These are phyloP conservation scores for Barnettozyma siamensis DNA, from an alignment of 805 yeast species.

Conservation along the genomic window DNA sequence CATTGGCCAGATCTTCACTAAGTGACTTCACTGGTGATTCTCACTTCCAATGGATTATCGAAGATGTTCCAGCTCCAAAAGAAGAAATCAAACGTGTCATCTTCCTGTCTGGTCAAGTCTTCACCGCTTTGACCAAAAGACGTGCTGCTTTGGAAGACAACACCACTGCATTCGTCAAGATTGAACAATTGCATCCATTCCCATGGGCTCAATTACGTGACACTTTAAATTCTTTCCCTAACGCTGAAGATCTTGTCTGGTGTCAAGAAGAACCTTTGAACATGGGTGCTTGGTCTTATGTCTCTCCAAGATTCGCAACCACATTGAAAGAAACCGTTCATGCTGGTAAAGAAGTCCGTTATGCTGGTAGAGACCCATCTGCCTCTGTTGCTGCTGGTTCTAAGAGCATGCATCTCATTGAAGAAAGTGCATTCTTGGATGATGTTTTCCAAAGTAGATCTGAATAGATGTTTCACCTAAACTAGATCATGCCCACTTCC, in stretches of 20 bases:
- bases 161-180: constrained; percentile 79
- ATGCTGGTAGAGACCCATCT: constrained; percentile 96
- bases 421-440: constrained; percentile 80
- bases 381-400: constrained; percentile 98
- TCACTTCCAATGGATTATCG: constrained; percentile 93
- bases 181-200: constrained; percentile 98
- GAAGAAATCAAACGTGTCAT: constrained; percentile 86
- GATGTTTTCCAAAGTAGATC: constrained; percentile 52
- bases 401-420: constrained; percentile 79
- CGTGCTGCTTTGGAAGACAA: constrained; percentile 73
- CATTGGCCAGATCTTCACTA: constrained; percentile 85
- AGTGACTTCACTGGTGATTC: constrained; percentile 87
- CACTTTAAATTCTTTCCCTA: constrained; percentile 71
- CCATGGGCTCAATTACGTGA: constrained; percentile 94
- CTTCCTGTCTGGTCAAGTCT: constrained; percentile 89
- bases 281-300: constrained; percentile 86
- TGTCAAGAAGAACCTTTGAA: constrained; percentile 99
- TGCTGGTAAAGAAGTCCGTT: constrained; percentile 57
- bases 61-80: constrained; percentile 72
- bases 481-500: neutral
- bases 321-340: constrained; percentile 70
- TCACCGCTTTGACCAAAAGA: constrained; percentile 83
- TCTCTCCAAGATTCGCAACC: constrained; percentile 76
- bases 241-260: constrained; percentile 85
- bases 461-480: neutral